phyloP scores from a whole-genome alignment of 495 filamentous ascomycete species.

The Aspergillus sparsus region DNA sequence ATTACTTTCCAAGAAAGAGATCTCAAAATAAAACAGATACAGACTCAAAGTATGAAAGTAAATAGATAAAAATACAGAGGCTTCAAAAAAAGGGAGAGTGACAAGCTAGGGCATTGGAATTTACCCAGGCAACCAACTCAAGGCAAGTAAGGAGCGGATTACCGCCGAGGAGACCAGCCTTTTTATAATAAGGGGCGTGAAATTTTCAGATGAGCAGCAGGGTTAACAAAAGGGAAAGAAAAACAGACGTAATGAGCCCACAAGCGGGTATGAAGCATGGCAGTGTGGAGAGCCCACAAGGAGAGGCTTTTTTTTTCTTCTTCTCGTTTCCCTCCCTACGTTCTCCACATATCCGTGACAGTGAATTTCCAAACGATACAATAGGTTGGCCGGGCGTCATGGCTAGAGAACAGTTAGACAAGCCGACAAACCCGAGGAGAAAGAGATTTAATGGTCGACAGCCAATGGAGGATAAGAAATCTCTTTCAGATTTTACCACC shows the following conservation, averaged over 20 bases:
- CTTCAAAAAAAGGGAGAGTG: not conserved
- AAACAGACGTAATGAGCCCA: not conserved
- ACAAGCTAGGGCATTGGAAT: not conserved
- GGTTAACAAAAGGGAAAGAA: not conserved
- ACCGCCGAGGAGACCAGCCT: not conserved
- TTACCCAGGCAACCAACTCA: not conserved
- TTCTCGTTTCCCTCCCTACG: too few species aligned
- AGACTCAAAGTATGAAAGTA: not conserved
- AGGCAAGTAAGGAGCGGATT: not conserved
- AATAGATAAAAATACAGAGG: not conserved
- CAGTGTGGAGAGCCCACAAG: slow-evolving; percentile 1
- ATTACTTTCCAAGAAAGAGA: not conserved
- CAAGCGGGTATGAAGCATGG: slow-evolving; percentile 1
- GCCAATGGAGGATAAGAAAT: too few species aligned
- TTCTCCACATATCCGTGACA: not conserved
- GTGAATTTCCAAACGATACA: too few species aligned
- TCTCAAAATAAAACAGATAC: not conserved
- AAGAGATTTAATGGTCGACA: not conserved
- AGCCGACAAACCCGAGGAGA: not conserved
- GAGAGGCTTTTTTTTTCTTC: not conserved
- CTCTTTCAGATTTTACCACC: too few species aligned
- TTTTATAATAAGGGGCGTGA: not conserved
- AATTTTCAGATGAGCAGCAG: not conserved
- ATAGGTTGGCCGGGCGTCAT: not conserved
- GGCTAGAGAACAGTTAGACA: not conserved